phyloP scores from a whole-genome alignment of 2,329 filamentous ascomycete genomes.

The Sclerotiophoma versabilis region DNA sequence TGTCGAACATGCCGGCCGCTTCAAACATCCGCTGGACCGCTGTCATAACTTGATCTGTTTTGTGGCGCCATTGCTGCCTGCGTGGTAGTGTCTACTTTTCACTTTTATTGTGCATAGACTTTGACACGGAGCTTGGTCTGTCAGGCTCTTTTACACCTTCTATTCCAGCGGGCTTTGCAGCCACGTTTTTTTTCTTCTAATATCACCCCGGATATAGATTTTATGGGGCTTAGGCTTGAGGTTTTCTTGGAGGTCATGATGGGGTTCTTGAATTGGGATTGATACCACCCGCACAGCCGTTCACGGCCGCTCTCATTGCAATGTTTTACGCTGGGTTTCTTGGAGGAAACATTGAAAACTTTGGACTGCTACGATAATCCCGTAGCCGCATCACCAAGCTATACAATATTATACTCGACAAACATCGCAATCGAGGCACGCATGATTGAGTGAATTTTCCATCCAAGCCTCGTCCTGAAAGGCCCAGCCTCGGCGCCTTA shows the following conservation, averaged over 20 bases:
- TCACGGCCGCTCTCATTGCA: constrained; percentile 3
- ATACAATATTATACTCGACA: not conserved
- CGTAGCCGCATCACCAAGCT: constrained; percentile 5
- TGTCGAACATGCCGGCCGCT: constrained; percentile 6
- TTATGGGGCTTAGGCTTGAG: constrained; percentile 6
- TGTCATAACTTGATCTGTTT: not conserved
- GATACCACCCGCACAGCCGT: constrained; percentile 14
- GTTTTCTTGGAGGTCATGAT: constrained; percentile 12
- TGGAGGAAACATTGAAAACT: not conserved
- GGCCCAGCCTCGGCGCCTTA: constrained; percentile 3
- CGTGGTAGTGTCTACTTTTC: constrained; percentile 3
- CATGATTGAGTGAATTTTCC: not conserved
- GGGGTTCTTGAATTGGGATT: constrained; percentile 6
- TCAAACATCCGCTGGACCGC: constrained; percentile 1
- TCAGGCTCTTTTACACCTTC: constrained; percentile 5
- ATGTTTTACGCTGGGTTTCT: not conserved
- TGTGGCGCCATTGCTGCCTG: constrained; percentile 1
- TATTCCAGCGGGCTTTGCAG: constrained; percentile 2
- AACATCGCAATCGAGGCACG: not conserved
- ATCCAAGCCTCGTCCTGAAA: not conserved
- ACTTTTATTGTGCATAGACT: constrained; percentile 13
- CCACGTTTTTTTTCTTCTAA: not conserved
- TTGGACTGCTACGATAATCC: constrained; percentile 1
- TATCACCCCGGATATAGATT: not conserved
- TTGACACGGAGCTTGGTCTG: constrained; percentile 8